These are phyloP conservation scores for Stephania cephalantha DNA, from an alignment of 164 flowering plant genomes.

Conservation along the genomic window DNA sequence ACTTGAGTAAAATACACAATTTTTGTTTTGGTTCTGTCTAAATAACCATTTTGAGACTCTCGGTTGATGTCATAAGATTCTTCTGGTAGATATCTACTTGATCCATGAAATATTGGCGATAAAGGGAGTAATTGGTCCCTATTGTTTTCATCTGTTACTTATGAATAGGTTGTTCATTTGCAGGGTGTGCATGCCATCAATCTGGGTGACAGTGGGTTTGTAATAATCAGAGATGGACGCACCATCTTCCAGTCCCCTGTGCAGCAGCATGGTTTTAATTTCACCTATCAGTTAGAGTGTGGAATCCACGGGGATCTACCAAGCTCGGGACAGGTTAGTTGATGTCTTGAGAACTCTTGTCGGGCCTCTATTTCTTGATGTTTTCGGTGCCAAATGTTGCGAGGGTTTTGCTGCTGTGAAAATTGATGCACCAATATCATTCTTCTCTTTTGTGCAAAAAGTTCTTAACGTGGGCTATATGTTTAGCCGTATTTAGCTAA, in stretches of 20 bases:
- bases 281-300: slow-evolving; percentile 83
- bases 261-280: slow-evolving; percentile 92
- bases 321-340: slow-evolving; percentile 85
- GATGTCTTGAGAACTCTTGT: background rate
- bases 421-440: background rate
- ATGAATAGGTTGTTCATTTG: background rate
- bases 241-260: slow-evolving; percentile 81
- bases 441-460: background rate
- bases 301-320: slow-evolving; percentile 71
- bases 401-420: background rate
- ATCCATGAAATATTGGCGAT: background rate
- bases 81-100: background rate
- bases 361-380: background rate
- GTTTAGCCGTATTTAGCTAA: background rate
- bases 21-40: background rate
- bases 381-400: background rate
- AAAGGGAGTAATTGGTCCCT: background rate
- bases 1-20: background rate
- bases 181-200: slow-evolving; percentile 90
- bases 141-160: slow-evolving; percentile 10
- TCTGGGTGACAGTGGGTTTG: slow-evolving; percentile 91
- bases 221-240: slow-evolving; percentile 87
- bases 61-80: background rate
- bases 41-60: background rate
- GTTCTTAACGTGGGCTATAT: background rate